phyloP scores from a whole-genome alignment of 1,284 basidiomycete genomes.

The Boletellus dicymbophilus region DNA sequence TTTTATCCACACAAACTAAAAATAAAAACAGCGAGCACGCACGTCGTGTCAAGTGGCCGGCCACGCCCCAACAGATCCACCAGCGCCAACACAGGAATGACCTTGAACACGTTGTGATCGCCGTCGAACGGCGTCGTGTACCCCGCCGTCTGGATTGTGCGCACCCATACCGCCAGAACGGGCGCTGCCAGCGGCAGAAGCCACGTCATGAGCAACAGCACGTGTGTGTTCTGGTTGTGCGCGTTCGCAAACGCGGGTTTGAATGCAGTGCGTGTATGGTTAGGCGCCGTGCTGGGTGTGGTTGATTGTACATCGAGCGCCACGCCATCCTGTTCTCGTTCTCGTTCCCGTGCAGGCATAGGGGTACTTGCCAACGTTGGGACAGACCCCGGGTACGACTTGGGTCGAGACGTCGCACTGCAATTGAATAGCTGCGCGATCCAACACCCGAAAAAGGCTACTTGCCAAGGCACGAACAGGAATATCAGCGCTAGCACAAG shows the following conservation, averaged over 20 bases:
- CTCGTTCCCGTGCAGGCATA: constrained; percentile 5
- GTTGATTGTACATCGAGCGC: no score
- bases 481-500: constrained; percentile 69
- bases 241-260: constrained; percentile 20
- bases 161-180: constrained; percentile 87
- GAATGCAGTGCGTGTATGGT: constrained; percentile 1
- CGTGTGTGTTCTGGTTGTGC: constrained; percentile 55
- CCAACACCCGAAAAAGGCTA: constrained; percentile 84
- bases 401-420: constrained; percentile 29
- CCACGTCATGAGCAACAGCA: constrained; percentile 81
- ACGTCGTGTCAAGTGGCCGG: constrained; percentile 38
- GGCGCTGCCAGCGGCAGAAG: constrained; percentile 82
- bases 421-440: constrained; percentile 73
- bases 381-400: constrained; percentile 25
- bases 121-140: constrained; percentile 73
- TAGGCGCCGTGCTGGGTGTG: no score
- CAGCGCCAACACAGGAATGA: constrained; percentile 66
- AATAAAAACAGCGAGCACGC: constrained; percentile 33
- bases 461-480: constrained; percentile 85
- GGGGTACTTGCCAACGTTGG: constrained; percentile 25
- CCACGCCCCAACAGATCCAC: constrained; percentile 62
- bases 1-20: background rate
- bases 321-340: no score
- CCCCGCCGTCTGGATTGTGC: constrained; percentile 78
- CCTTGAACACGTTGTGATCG: constrained; percentile 73